Conservation (phyloP, 345 rosid species). For the Pistacia vera region DNA sequence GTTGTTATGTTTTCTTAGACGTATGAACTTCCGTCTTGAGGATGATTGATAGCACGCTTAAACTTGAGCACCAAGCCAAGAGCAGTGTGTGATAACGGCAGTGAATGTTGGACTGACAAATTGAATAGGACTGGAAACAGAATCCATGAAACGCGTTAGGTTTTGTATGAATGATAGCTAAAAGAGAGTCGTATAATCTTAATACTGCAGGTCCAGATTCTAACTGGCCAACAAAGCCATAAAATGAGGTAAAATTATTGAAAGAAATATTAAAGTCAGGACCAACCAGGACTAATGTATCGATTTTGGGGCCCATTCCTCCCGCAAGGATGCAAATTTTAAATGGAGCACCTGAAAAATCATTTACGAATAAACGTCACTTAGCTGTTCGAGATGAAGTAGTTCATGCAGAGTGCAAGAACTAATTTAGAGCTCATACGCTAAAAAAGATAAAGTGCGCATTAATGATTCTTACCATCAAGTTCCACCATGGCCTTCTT, state of each 20-base stretch:
- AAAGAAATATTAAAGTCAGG: neutral
- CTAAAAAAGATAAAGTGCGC: neutral
- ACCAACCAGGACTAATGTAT: conserved; percentile 91
- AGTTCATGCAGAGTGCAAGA: too few species aligned
- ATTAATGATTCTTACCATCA: conserved; percentile 51
- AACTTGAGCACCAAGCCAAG: conserved; percentile 63
- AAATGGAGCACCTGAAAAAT: conserved; percentile 80
- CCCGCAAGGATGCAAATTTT: conserved; percentile 67
- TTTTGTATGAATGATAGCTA: neutral
- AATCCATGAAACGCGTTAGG: neutral
- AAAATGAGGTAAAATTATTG: neutral
- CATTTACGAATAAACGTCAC: neutral
- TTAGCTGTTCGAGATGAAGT: neutral
- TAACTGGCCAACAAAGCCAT: neutral
- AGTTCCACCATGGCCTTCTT: conserved; percentile 99
- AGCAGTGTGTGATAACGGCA: conserved; percentile 69
- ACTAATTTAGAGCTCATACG: neutral
- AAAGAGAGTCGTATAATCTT: neutral
- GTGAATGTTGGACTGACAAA: conserved; percentile 71
- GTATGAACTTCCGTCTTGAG: neutral
- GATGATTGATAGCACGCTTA: conserved; percentile 15
- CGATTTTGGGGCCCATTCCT: conserved; percentile 89
- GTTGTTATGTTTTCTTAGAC: neutral
- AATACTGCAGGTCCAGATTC: neutral
- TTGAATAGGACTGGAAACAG: conserved; percentile 74